Base-by-base conservation (phyloP, 2,329 filamentous ascomycete genomes). In the Hymenoscyphus fructigenus region DNA sequence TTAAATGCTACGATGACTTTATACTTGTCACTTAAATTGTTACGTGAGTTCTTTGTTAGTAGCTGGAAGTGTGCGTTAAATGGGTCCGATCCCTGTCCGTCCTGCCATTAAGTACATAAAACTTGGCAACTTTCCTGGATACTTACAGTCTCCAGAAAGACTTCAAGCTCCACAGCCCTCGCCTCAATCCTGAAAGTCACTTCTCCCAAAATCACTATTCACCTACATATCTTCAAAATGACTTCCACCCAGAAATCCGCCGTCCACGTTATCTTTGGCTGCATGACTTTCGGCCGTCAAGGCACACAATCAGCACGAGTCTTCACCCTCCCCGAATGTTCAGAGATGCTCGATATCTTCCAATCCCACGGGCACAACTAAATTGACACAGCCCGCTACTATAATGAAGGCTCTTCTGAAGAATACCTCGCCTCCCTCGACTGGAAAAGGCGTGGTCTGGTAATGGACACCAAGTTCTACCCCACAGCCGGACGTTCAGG, bases 321-420 rank as follows among this genome's bases (percentile, higher is more conserved):
- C 17, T 44, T 44, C 17, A 44, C 17, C 6, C 41, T 76, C 7
- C 57, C 85, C 57, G 85, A 87, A 34, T 87, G 83, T 75, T 86
- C 84, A 65, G 80, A 82, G 66, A 84, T 84, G 61, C 81, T 91
- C 41, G 86, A 90, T 74, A 81, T 85, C 67, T 86, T 91, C 73
- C 86, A 90, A 74, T 79, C 81, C 28, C 82, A 85, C 71, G 88
- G 88, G n/a, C 88, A 91, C 77, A 83, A 85, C 71, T 88, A 92
- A 71, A 75, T 91, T 59, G 90, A 92, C 74, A 91, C 88, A 0
- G 88, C 89, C 0, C 83, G 88, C 15, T 75, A 82, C 5, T 92
- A 92, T 68, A 80, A 88, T 55, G 82, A 78, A 38, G 88, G 89
- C 57, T 80, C 83, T 60, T 88, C 90, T 60, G 90, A 92, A 74